Evolutionary conservation across 768 basidiomycete genomes (phyloP).

Genomic region (Macrolepiota dolichaula): DNA sequence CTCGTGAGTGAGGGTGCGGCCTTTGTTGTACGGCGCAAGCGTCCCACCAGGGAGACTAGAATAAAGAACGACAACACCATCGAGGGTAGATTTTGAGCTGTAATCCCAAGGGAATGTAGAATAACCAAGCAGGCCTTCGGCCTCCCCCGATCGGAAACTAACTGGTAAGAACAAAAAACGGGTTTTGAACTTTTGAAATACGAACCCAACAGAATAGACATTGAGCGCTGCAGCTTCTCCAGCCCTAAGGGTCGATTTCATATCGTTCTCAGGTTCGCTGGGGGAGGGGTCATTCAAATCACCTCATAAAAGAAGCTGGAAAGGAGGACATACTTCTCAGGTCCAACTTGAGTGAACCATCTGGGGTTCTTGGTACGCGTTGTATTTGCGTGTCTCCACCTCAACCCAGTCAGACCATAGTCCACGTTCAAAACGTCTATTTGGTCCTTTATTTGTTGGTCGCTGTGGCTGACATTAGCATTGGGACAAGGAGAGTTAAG

Average conservation of each 20-base stretch:
- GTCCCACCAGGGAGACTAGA: slow-evolving; percentile 29
- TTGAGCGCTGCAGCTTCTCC: slow-evolving; percentile 17
- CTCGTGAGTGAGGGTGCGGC: slow-evolving; percentile 51
- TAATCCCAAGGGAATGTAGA: slow-evolving; percentile 34
- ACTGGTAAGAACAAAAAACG: not conserved
- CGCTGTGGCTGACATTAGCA: slow-evolving; percentile 4
- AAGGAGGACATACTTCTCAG: slow-evolving; percentile 6
- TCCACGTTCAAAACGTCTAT: slow-evolving; percentile 14
- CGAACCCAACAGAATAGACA: slow-evolving; percentile 20
- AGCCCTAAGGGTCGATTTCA: slow-evolving; percentile 17
- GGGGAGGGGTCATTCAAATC: too few relatives aligned
- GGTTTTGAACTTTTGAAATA: not conserved
- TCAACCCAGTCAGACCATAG: slow-evolving; percentile 11
- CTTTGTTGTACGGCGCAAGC: slow-evolving; percentile 36
- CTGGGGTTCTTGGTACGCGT: slow-evolving; percentile 10
- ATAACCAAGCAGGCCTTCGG: slow-evolving; percentile 28
- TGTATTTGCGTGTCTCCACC: slow-evolving; percentile 13
- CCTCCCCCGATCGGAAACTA: slow-evolving; percentile 18
- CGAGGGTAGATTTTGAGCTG: slow-evolving; percentile 20
- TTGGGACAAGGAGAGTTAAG: not conserved
- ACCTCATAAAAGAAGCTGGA: too few relatives aligned
- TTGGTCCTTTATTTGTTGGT: slow-evolving; percentile 12
- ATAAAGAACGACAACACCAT: slow-evolving; percentile 35
- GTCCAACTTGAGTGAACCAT: slow-evolving; percentile 16
- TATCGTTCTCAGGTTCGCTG: slow-evolving; percentile 9